Evolutionary conservation across 2,329 filamentous ascomycete genomes (phyloP), one percentile per base, ranked within the genome.

Genomic region (Pestalotiopsis sp.): DNA sequence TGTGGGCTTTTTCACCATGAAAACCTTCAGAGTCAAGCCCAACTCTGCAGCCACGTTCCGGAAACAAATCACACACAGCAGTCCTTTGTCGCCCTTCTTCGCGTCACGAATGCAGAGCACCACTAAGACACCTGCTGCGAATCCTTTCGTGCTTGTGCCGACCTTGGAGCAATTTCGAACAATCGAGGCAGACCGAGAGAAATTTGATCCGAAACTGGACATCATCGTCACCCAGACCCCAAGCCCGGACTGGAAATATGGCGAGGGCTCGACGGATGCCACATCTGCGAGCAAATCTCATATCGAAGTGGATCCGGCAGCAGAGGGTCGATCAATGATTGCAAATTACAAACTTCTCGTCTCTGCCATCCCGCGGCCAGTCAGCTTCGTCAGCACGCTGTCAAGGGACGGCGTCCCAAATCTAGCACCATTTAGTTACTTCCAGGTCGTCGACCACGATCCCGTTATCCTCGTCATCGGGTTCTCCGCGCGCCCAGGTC

Each of bases 401-500:
- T 65, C 62, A 3, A 65, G 56, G 41, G 41, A 45, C 23, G 62
- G 62, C 7, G 23, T 52, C 2, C 41, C 62, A 23, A 65, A 65
- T 20, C 64, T 66, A 23, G 64, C 64, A 23, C 64, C 64, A n/a
- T 62, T 62, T 36, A 62, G 84, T 72, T 91, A 90, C 76, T 86
- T 87, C 66, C 87, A 90, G 74, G 78, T 91, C 39, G 83, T 91
- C 69, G 87, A 87, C 73, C 88, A 90, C 72, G 89, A 91, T 68
- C 89, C 89, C 0, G 88, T 89, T 0, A 91, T 64, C 7, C 25
- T 64, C 38, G 39, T 64, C 7, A n/a, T 64, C 5, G 39, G 61
- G 12, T 64, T 64, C 38, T 64, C 61, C 20, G 38, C 61, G 61
- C 61, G 61, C n/a, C 61, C 61, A 3, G 12, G 20, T 9, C 27